Evolutionary conservation across 768 basidiomycete genomes (phyloP), one percentile per base, ranked within the genome.

Genomic region (Dioszegia aurantiaca): DNA sequence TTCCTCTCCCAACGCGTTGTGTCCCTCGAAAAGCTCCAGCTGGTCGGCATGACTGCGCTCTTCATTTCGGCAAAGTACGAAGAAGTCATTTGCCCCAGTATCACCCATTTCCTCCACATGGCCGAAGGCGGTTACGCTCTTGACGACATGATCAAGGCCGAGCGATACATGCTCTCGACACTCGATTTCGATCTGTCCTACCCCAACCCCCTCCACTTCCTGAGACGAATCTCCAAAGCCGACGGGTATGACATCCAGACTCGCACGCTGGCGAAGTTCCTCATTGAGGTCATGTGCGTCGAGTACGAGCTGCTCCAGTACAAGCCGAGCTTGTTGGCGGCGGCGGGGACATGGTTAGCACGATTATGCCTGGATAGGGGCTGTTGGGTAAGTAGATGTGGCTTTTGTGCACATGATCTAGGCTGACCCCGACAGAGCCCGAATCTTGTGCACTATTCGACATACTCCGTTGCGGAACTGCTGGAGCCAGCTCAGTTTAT

Each of bases 41-140:
- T 93, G 36, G 90, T 95, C 57, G 93, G 93, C 56, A 82, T 91
- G 51, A 86, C 89, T 2, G 86, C 87, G 59, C 83, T 97, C 66
- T 88, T 94, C 78, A 80, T 95, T 64, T 84, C 93, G 0, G 84
- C 89, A 36, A 97, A 97, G 77, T 90, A 87, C 61, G 93, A 97
- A 76, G 92, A 95, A 76, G 90, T 90, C 40, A 84, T 90, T 62
- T 85, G 90, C 10, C 93, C 93, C 0, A 86, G 87, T 23, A 86
- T 90, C 26, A 78, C 79, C 27, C 88, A 92, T 78, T 87, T 94
- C 70, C 82, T 87, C 19, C 82, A 82, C 72, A 86, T 90, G 67
- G 83, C 88, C 36, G 89, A 93, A 58, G 83, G 84, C 4, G 84
- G 86, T 12, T 91, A 86, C 77, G 82, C 81, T 14, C 83, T 86